Evolutionary conservation across 2,329 filamentous ascomycete genomes (phyloP), one percentile per base, ranked within the genome.

Genomic region (Chaetomium globosum): DNA sequence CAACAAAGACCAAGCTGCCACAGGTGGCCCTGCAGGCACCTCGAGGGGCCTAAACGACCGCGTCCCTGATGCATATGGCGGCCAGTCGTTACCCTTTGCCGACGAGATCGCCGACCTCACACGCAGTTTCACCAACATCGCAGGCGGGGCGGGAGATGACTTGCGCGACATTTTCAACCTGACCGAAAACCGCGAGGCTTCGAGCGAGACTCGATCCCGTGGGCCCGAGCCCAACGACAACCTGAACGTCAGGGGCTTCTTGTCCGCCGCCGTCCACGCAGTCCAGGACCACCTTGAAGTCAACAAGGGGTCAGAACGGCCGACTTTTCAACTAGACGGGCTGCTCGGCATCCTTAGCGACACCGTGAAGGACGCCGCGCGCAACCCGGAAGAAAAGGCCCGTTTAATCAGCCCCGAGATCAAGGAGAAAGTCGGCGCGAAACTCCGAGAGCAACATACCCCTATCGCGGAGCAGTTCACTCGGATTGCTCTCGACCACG

Each of bases 381-480:
- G 78, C n/a, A 80, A 80, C 65, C 80, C 80, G 0, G 80, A 81
- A 65, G 80, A 81, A 55, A 81, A 79, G 63, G 80, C 80, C 0
- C 79, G 80, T 4, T 63, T 76, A 55, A 81, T 81, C 62, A 80
- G 75, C 49, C 80, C 80, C 3, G 80, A 81, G 71, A 81, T 81
- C 75, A 81, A 80, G 68, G 79, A 81, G 26, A 74, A 75, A 56
- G 77, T 81, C 53, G 77, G 75, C 39, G 71, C 68, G 6, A 79
- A 78, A 71, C 73, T 81, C 21, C 73, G 75, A 21, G 72, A 78
- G 67, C 79, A 80, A 65, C 80, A 81, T 57, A 77, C 75, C 0
- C 75, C 79, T 6, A 76, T 81, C 61, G 80, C 80, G 1, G 80
- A 80, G 70, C 78, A 80, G 67, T 81, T 81, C 54, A 81, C 80